Conservation (phyloP, 2,329 filamentous ascomycete species). For the Beauveria scarabaeidicola region DNA sequence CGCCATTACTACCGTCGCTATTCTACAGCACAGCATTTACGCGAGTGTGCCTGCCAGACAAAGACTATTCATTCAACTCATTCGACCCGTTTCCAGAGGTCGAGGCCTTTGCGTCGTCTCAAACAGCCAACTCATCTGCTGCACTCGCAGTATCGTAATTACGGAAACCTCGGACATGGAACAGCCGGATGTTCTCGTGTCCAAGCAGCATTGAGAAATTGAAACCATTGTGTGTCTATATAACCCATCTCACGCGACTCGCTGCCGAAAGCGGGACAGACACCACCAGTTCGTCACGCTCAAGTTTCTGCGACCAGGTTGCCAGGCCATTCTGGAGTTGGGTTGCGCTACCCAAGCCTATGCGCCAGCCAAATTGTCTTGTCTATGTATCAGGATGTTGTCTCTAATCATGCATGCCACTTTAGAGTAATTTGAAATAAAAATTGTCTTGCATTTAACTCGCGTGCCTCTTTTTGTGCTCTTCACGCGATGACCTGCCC, state of each 20-base stretch:
- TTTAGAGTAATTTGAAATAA: not conserved
- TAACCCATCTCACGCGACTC: constrained; percentile 1
- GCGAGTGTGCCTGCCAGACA: not conserved
- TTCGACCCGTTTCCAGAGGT: not conserved
- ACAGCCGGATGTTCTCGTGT: not conserved
- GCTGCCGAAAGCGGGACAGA: constrained; percentile 2
- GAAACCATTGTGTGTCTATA: no score
- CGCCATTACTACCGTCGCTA: not conserved
- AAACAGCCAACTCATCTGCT: not conserved
- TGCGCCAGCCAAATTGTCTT: not conserved
- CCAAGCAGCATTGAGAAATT: not conserved
- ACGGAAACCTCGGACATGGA: constrained; percentile 5
- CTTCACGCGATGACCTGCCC: constrained; percentile 2
- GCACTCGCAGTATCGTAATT: not conserved
- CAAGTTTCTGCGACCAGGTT: not conserved
- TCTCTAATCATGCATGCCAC: not conserved
- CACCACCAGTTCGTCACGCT: not conserved
- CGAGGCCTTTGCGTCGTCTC: not conserved
- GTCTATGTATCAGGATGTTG: not conserved
- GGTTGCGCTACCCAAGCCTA: not conserved
- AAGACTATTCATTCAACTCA: not conserved
- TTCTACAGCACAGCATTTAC: not conserved
- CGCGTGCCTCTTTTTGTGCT: not conserved
- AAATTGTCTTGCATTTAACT: not conserved
- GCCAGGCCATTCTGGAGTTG: not conserved